These are phyloP conservation scores for Cytospora chrysosperma DNA, from an alignment of 2,329 filamentous ascomycete genomes.

Conservation along the genomic window DNA sequence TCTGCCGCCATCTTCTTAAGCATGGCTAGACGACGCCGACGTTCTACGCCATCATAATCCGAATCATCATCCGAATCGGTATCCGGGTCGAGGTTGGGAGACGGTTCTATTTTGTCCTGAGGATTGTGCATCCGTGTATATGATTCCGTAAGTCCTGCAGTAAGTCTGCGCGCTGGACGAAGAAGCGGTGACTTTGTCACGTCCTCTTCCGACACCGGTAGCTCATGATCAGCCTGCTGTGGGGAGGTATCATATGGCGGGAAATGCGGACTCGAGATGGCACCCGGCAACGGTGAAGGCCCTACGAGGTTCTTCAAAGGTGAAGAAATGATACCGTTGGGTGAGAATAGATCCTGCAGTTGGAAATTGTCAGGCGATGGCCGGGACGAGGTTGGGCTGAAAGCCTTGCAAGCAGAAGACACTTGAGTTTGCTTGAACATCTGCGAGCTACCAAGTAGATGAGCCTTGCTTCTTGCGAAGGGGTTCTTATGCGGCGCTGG, in stretches of 20 bases:
- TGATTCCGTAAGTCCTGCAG: slow-evolving; percentile 36
- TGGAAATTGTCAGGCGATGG: slow-evolving; percentile 51
- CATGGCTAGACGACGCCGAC: slow-evolving; percentile 39
- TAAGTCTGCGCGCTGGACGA: background rate
- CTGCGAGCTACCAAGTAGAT: slow-evolving; percentile 45
- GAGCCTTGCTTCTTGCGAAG: slow-evolving; percentile 41
- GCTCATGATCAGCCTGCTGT: slow-evolving; percentile 20
- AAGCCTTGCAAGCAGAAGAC: slow-evolving; percentile 50
- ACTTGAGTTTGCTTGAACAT: slow-evolving; percentile 56
- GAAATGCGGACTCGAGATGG: slow-evolving; percentile 43
- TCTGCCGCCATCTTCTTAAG: slow-evolving; percentile 41
- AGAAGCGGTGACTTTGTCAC: background rate
- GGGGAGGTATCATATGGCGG: slow-evolving; percentile 13
- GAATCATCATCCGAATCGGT: slow-evolving; percentile 27
- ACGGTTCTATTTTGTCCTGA: slow-evolving; percentile 38
- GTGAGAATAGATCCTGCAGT: slow-evolving; percentile 43
- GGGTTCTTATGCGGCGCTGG: slow-evolving; percentile 50
- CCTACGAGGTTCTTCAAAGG: slow-evolving; percentile 51
- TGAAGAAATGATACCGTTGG: slow-evolving; percentile 44
- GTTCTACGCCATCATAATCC: slow-evolving; percentile 31
- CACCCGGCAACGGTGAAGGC: slow-evolving; percentile 43
- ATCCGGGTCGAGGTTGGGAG: slow-evolving; percentile 13
- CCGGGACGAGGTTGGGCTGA: slow-evolving; percentile 57
- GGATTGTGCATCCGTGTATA: slow-evolving; percentile 49
- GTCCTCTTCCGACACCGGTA: slow-evolving; percentile 7